Evolutionary conservation across 2,329 filamentous ascomycete genomes (phyloP).

Genomic region (Pyrenophora tritici-repentis): DNA sequence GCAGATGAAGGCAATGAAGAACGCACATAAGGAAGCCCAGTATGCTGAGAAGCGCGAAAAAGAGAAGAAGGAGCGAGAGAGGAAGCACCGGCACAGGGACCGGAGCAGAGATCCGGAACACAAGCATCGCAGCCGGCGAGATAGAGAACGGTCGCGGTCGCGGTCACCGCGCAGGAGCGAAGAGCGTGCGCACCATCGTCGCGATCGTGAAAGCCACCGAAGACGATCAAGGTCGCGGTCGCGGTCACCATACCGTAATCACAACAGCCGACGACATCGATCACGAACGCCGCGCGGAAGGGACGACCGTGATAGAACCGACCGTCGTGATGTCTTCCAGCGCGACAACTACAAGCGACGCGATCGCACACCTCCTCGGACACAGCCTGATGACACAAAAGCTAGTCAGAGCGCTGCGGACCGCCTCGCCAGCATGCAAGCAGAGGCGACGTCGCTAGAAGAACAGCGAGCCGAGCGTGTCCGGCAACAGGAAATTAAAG

Average conservation of each 20-base stretch:
- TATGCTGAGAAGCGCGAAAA: slow-evolving; percentile 42
- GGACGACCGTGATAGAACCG: slow-evolving; percentile 14
- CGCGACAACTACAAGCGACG: slow-evolving; percentile 28
- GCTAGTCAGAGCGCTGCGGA: slow-evolving; percentile 32
- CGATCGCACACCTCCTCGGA: slow-evolving; percentile 23
- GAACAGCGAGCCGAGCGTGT: slow-evolving; percentile 42
- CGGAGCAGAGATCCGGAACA: slow-evolving; percentile 22
- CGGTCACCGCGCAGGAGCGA: slow-evolving; percentile 43
- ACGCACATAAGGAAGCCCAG: slow-evolving; percentile 51
- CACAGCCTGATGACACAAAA: slow-evolving; percentile 9
- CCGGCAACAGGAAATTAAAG: slow-evolving; percentile 35
- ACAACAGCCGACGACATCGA: slow-evolving; percentile 9
- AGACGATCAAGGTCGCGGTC: slow-evolving; percentile 27
- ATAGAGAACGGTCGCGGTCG: slow-evolving; percentile 46
- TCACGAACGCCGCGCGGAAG: slow-evolving; percentile 31
- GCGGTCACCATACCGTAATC: slow-evolving; percentile 16
- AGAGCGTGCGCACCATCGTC: slow-evolving; percentile 23
- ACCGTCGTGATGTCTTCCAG: slow-evolving; percentile 17
- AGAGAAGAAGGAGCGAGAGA: slow-evolving; percentile 51
- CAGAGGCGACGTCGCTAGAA: slow-evolving; percentile 40
- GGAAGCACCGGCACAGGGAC: slow-evolving; percentile 53
- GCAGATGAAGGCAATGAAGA: slow-evolving; percentile 67
- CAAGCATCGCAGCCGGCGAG: slow-evolving; percentile 36
- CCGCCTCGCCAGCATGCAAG: slow-evolving; percentile 43
- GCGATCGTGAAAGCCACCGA: slow-evolving; percentile 23